Percentiles rank a stretch among this genome's conserved stretches.
These are phyloP conservation scores for Crinitomyces ghanaensis DNA, from an alignment of 805 yeast species.

Conservation along the genomic window DNA sequence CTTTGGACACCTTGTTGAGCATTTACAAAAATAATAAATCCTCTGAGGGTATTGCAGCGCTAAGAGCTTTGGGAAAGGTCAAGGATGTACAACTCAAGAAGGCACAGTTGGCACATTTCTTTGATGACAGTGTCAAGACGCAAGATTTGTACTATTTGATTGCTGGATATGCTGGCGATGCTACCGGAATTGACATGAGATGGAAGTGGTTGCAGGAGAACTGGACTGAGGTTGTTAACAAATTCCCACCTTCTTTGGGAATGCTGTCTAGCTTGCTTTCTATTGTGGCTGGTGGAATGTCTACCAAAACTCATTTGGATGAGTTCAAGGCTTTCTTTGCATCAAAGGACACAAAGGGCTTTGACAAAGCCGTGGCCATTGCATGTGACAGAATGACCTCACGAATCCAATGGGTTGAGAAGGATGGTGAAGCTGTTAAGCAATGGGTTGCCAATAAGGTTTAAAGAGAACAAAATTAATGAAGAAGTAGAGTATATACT, in stretches of 20 bases:
- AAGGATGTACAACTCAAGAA: constrained; percentile 39
- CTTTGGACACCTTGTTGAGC: constrained; percentile 49
- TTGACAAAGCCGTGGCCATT: constrained; percentile 46
- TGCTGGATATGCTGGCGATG: constrained; percentile 55
- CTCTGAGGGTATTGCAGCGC: constrained; percentile 61
- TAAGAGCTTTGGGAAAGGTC: constrained; percentile 58
- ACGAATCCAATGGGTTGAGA: constrained; percentile 39
- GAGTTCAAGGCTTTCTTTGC: constrained; percentile 42
- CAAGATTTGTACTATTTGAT: constrained; percentile 75
- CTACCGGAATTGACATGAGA: constrained; percentile 52
- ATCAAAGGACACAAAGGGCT: constrained; percentile 39
- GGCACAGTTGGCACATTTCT: constrained; percentile 44
- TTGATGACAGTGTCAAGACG: constrained; percentile 40
- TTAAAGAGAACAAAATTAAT: background rate
- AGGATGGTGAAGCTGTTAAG: constrained; percentile 33
- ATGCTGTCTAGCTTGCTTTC: constrained; percentile 70
- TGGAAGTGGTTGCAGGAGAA: constrained; percentile 63
- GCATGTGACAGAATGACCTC: constrained; percentile 43
- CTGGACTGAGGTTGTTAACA: constrained; percentile 57
- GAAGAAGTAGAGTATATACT: background rate
- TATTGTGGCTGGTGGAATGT: constrained; percentile 48
- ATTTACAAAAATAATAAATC: constrained; percentile 46
- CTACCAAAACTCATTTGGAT: constrained; percentile 41
- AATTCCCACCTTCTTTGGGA: constrained; percentile 70
- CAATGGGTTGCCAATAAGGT: constrained; percentile 34